These are phyloP conservation scores for Fusarium irregulare DNA, from an alignment of 2,329 filamentous ascomycete genomes.

Conservation along the genomic window DNA sequence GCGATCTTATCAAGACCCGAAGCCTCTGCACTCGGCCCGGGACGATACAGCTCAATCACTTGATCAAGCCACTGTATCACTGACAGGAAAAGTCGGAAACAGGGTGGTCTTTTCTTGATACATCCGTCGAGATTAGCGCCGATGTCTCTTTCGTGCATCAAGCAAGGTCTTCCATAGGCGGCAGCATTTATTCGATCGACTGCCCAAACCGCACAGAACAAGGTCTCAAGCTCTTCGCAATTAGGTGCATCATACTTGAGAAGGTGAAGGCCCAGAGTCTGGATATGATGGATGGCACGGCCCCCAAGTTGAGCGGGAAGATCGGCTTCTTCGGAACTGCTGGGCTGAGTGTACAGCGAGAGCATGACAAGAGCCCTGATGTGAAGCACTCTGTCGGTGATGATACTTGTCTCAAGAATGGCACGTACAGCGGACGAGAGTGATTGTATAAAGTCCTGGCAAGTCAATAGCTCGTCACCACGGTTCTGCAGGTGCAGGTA, in stretches of 20 bases:
- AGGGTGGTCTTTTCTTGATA: slow-evolving; percentile 62
- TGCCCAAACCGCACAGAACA: slow-evolving; percentile 71
- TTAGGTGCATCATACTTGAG: slow-evolving; percentile 54
- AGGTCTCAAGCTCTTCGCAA: slow-evolving; percentile 57
- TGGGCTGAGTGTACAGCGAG: slow-evolving; percentile 69
- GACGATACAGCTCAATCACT: slow-evolving; percentile 70
- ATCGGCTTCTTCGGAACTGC: slow-evolving; percentile 64
- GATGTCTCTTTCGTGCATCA: slow-evolving; percentile 71
- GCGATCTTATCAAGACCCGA: slow-evolving; percentile 57
- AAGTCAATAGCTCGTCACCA: slow-evolving; percentile 54
- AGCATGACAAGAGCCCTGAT: slow-evolving; percentile 66
- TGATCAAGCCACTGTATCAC: slow-evolving; percentile 67
- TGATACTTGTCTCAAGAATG: slow-evolving; percentile 64
- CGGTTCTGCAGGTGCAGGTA: slow-evolving; percentile 59
- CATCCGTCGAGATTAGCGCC: slow-evolving; percentile 64
- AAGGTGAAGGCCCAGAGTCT: slow-evolving; percentile 67
- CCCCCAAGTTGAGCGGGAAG: slow-evolving; percentile 64
- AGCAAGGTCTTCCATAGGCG: slow-evolving; percentile 68
- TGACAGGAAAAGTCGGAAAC: slow-evolving; percentile 67
- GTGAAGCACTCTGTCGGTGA: slow-evolving; percentile 65
- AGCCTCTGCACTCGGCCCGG: slow-evolving; percentile 57
- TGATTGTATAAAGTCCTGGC: slow-evolving; percentile 61
- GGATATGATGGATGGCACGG: slow-evolving; percentile 66
- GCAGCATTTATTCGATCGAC: slow-evolving; percentile 69
- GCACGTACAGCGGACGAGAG: slow-evolving; percentile 62